Percentiles rank a stretch among this genome's conserved stretches.
Conservation (phyloP, 805 yeast genomes). For the Metschnikowia aberdeeniae region DNA sequence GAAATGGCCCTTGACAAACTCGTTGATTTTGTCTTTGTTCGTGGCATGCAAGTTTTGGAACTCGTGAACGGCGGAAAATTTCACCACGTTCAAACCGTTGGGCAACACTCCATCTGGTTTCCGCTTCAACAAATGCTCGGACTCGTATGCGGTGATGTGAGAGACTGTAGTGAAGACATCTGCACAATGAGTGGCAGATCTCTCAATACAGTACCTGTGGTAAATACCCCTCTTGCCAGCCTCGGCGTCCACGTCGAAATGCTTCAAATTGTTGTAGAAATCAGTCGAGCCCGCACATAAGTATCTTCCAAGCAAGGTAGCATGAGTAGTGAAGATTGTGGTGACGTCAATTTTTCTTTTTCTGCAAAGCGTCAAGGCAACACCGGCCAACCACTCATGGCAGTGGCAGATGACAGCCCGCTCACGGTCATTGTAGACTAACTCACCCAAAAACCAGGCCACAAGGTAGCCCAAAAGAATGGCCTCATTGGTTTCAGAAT, state of each 20-base stretch:
- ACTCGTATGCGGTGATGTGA: constrained; percentile 94
- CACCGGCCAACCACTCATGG: constrained; percentile 98
- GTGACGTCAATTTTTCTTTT: constrained; percentile 90
- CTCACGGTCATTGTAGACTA: constrained; percentile 75
- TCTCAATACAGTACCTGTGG: constrained; percentile 93
- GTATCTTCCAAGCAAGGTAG: constrained; percentile 91
- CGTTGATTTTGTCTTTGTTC: constrained; percentile 87
- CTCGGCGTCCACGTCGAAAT: constrained; percentile 93
- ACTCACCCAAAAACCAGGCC: constrained; percentile 96
- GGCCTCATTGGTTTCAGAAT: constrained; percentile 86
- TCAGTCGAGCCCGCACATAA: constrained; percentile 96
- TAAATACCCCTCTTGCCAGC: constrained; percentile 97
- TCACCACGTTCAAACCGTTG: constrained; percentile 91
- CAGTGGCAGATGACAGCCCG: constrained; percentile 91
- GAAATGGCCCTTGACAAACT: constrained; percentile 93
- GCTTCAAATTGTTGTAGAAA: constrained; percentile 84
- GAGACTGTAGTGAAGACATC: constrained; percentile 98
- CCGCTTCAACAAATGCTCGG: constrained; percentile 87
- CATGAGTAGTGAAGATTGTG: constrained; percentile 96
- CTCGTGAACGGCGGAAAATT: constrained; percentile 96
- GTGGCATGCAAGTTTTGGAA: constrained; percentile 94
- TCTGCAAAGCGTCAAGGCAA: constrained; percentile 87
- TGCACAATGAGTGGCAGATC: constrained; percentile 93
- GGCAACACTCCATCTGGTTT: constrained; percentile 98
- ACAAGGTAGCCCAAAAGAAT: constrained; percentile 87